Conservation (phyloP, 2,329 filamentous ascomycete genomes). For the Alternaria longipes region DNA sequence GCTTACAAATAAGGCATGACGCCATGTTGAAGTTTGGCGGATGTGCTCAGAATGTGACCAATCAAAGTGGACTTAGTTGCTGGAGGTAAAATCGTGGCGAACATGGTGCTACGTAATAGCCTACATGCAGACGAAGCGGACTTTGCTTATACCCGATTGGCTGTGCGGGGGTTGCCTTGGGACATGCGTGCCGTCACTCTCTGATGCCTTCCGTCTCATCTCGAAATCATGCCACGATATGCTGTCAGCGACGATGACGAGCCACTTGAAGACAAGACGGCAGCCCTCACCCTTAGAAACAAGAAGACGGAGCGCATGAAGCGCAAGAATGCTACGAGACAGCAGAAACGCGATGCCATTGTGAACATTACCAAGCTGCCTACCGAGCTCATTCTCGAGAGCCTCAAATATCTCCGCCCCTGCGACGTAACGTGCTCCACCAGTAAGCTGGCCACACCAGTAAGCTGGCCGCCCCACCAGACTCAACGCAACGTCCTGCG, state of each 20-base stretch:
- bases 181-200: constrained; percentile 14
- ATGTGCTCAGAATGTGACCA: constrained; percentile 23
- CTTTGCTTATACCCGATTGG: constrained; percentile 18
- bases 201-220: constrained; percentile 4
- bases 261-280: constrained; percentile 61
- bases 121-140: constrained; percentile 9
- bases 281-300: constrained; percentile 59
- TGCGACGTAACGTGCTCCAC: too few species aligned
- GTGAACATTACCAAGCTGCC: constrained; percentile 60
- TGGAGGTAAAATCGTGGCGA: constrained; percentile 8
- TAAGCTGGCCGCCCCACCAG: too few species aligned
- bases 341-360: constrained; percentile 42
- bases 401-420: constrained; percentile 59
- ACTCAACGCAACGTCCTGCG: too few species aligned
- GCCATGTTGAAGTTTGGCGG: constrained; percentile 25
- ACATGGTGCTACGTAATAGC: constrained; percentile 5
- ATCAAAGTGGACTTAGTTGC: constrained; percentile 18
- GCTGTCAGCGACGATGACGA: constrained; percentile 47
- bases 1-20: constrained; percentile 41
- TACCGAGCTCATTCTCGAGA: constrained; percentile 61
- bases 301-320: constrained; percentile 63
- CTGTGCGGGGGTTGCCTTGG: constrained; percentile 1
- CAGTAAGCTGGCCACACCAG: too few species aligned
- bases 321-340: constrained; percentile 49
- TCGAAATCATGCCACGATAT: constrained; percentile 34